Evolutionary conservation across 2,329 filamentous ascomycete genomes (phyloP), one percentile per base, ranked within the genome.

Genomic region (Aspergillus floridensis): DNA sequence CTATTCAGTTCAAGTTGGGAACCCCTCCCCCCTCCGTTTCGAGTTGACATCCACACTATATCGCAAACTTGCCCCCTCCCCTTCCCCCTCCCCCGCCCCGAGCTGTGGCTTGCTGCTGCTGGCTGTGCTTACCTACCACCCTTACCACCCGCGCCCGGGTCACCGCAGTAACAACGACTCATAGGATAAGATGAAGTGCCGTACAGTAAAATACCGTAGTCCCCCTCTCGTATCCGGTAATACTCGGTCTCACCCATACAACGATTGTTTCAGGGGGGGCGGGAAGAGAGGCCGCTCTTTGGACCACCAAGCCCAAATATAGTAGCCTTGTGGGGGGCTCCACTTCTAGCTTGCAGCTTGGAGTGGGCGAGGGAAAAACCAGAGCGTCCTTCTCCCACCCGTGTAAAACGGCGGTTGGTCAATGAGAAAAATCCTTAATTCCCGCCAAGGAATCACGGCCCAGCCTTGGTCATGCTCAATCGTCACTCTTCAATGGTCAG

Each of bases 381-480:
- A 22, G 22, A 22, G 22, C 31, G 12, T 12, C 31, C 31, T 12
- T 10, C 8, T 12, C 31, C 31, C 6, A 10, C 53, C 61, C 56
- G 65, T 67, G 64, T 65, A 61, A 57, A 60, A 52, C 59, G 47
- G 24, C 59, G 24, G 58, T 67, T 67, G 66, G 63, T 63, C 58
- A 56, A 31, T 49, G 35, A 26, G 26, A 61, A 50, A 58, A 56
- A 65, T 63, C 58, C 58, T 59, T 65, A 63, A 60, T 58, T 60
- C 38, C 47, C 59, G 62, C 60, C 59, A 64, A 63, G 59, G 56
- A 31, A n/a, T 49, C 38, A 21, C 49, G 46, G 50, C 52, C 56
- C 56, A 58, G 53, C 38, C 53, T 14, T 47, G 49, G 49, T 47
- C 32, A 47, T 49, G 56, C 47, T 59, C n/a, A 53, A 24, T 53